A percentile compares a stretch with the other conserved stretches of the same genome.
These are phyloP conservation scores for Sugiyamaella castrensis DNA, from an alignment of 1,139 yeast species.

Conservation along the genomic window DNA sequence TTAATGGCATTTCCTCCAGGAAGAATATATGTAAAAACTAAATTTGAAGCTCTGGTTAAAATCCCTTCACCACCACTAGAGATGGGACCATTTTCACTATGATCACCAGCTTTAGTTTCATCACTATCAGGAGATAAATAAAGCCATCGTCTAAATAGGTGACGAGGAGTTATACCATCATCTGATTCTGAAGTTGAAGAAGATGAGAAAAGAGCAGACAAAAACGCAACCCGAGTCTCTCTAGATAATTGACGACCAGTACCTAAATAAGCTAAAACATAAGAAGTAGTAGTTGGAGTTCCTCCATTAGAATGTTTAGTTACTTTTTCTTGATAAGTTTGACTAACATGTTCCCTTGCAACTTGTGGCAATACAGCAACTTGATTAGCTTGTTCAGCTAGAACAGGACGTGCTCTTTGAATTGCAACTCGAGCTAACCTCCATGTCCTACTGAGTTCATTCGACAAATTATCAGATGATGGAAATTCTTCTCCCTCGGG, in stretches of 20 bases:
- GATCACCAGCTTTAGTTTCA: too few species aligned
- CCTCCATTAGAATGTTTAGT: constrained; percentile 25
- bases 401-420: constrained; percentile 36
- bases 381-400: constrained; percentile 29
- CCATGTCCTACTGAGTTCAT: constrained; percentile 36
- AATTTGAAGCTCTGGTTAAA: constrained; percentile 8
- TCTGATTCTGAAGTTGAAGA: neutral
- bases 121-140: too few species aligned
- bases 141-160: neutral
- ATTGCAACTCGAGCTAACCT: constrained; percentile 34
- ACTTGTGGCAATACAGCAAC: constrained; percentile 26
- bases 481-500: constrained; percentile 48
- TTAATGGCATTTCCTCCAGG: neutral
- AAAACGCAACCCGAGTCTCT: constrained; percentile 19
- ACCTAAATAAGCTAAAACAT: constrained; percentile 24
- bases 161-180: too few species aligned
- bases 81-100: too few species aligned
- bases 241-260: constrained; percentile 25
- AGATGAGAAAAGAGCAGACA: neutral
- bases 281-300: constrained; percentile 9
- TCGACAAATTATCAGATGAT: constrained; percentile 33
- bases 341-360: constrained; percentile 29
- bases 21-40: constrained; percentile 2
- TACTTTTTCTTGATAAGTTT: constrained; percentile 32
- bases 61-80: neutral